Percentiles rank a stretch among this genome's conserved stretches.
Evolutionary conservation across 1,139 yeast species (phyloP).

Genomic region (Suhomyces kunorum): DNA sequence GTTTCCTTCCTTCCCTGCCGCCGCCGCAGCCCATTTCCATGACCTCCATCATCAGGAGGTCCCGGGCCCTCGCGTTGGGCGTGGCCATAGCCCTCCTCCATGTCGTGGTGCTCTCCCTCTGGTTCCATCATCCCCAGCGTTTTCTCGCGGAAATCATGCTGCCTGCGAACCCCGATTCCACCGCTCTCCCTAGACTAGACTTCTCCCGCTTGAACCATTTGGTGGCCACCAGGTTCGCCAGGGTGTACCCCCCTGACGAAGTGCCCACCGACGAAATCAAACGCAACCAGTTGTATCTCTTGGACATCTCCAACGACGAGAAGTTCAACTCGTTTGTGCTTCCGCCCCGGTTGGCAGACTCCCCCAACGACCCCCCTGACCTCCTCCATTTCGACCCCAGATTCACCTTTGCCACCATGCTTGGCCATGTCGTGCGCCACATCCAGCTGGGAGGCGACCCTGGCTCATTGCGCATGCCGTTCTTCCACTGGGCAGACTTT

Average conservation of each 20-base stretch:
- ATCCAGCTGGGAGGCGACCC: not conserved
- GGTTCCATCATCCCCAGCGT: constrained; percentile 11
- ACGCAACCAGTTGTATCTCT: constrained; percentile 4
- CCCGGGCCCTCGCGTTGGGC: constrained; percentile 11
- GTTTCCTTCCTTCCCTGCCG: too few relatives aligned
- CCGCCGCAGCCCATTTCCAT: too few relatives aligned
- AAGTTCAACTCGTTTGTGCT: constrained; percentile 11
- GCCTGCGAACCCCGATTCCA: too few relatives aligned
- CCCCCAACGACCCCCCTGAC: constrained; percentile 17
- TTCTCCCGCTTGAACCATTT: constrained; percentile 8
- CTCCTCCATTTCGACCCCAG: constrained; percentile 35
- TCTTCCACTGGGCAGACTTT: constrained; percentile 44
- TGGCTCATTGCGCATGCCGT: constrained; percentile 20
- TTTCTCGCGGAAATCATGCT: constrained; percentile 3
- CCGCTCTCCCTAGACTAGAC: constrained; percentile 5
- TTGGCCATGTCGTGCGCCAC: constrained; percentile 22
- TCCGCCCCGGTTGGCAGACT: constrained; percentile 15
- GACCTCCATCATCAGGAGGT: constrained; percentile 13
- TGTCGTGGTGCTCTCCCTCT: constrained; percentile 13
- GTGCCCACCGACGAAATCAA: constrained; percentile 6
- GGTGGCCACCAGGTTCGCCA: constrained; percentile 6
- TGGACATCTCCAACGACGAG: constrained; percentile 12
- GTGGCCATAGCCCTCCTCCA: constrained; percentile 13
- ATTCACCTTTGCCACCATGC: constrained; percentile 30
- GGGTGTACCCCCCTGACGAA: constrained; percentile 8